These are phyloP conservation scores for Paramyrothecium roridum DNA, from an alignment of 2,329 filamentous ascomycete genomes.

Conservation along the genomic window DNA sequence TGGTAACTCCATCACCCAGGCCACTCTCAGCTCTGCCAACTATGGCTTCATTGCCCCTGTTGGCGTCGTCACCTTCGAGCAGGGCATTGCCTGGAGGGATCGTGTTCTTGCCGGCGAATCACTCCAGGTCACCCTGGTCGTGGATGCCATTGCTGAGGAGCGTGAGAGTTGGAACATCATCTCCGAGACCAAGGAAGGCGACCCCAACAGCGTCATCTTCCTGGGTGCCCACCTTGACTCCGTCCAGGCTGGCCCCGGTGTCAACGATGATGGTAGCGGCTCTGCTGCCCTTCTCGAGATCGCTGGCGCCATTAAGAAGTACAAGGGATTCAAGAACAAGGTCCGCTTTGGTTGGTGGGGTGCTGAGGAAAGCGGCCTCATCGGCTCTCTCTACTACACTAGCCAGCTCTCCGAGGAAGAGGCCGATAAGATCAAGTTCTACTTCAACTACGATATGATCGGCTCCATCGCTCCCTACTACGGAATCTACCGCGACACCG, in stretches of 20 bases:
- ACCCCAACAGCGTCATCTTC: slow-evolving; percentile 35
- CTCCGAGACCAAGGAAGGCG: slow-evolving; percentile 35
- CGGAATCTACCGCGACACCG: slow-evolving; percentile 34
- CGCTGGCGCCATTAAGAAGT: slow-evolving; percentile 26
- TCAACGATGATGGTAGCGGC: slow-evolving; percentile 38
- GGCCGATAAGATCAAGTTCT: slow-evolving; percentile 25
- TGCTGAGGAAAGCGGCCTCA: slow-evolving; percentile 30
- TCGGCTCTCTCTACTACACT: slow-evolving; percentile 2
- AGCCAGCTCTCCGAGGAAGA: slow-evolving; percentile 2
- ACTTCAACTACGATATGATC: slow-evolving; percentile 19
- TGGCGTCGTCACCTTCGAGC: slow-evolving; percentile 25
- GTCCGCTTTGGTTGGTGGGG: slow-evolving; percentile 37
- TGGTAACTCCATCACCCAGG: slow-evolving; percentile 34
- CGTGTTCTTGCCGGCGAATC: slow-evolving; percentile 24
- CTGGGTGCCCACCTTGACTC: slow-evolving; percentile 36
- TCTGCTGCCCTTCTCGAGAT: slow-evolving; percentile 31
- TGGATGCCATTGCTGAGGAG: slow-evolving; percentile 28
- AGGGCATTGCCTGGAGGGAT: slow-evolving; percentile 27
- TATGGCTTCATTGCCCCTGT: slow-evolving; percentile 27
- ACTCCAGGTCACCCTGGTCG: slow-evolving; percentile 23
- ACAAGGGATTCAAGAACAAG: slow-evolving; percentile 33
- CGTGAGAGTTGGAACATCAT: slow-evolving; percentile 34
- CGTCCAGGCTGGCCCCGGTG: slow-evolving; percentile 31
- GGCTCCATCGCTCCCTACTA: slow-evolving; percentile 35
- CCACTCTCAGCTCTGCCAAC: slow-evolving; percentile 45